Evolutionary conservation across 2,329 filamentous ascomycete genomes (phyloP), one percentile per base, ranked within the genome.

Genomic region (Xylaria polymorpha): DNA sequence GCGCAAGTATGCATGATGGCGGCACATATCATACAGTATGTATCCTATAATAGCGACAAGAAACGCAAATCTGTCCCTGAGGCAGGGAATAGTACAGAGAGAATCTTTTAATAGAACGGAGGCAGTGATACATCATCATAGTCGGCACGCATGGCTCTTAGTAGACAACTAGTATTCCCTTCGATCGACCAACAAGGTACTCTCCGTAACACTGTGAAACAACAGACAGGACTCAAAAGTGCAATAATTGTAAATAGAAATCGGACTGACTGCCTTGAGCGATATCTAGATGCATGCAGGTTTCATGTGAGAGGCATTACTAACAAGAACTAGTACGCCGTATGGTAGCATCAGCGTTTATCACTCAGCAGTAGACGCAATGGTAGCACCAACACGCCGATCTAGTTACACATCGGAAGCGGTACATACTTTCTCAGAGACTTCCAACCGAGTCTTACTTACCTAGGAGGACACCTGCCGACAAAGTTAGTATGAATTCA

Each of bases 261-360:
- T 3, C 55, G 15, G 35, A 32, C 37, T 8, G 35, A 32, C 37
- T 43, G 8, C 3, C n/a, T 46, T n/a, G n/a, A 37, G 39, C 32
- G 35, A 22, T 43, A 37, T 46, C 29, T 4, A 18, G 25, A 20
- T 35, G 39, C 15, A 32, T 50, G 50, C 58, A 58, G 29, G 15
- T 61, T n/a, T 58, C 20, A 14, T 39, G 0, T 20, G 20, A 29
- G 9, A n/a, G 29, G 15, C 12, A 55, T 22, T 41, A 12, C 39
- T 67, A 58, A 59, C 61, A 64, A 55, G 53, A 61, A 46, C 67
- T 64, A 61, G 44, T 39, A n/a, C 39, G 35, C 35, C 18, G 14
- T 50, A n/a, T 14, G 32, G 65, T 62, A 35, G 66, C 35, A 65
- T 48, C 41, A 61, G 65, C 61, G 65, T 25, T 65, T 68, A 57